A percentile compares a stretch with the other conserved stretches of the same genome.
Evolutionary conservation across 495 filamentous ascomycete species (phyloP).

Genomic region (Cercophora samala): DNA sequence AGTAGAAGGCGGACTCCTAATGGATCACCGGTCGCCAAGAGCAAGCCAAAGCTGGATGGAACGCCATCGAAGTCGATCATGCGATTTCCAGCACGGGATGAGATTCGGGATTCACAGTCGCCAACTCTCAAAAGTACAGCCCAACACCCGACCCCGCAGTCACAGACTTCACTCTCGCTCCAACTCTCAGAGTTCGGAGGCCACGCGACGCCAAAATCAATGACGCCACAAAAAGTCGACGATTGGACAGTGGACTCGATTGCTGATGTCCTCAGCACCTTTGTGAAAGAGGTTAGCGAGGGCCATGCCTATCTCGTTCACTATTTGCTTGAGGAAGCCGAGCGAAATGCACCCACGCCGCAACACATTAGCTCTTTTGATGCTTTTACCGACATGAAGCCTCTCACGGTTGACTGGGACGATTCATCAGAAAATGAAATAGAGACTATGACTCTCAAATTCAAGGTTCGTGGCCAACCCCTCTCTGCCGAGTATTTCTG

Average conservation of each 20-base stretch:
- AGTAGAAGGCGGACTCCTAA: neutral
- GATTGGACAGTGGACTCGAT: slow-evolving; percentile 39
- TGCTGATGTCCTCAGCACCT: slow-evolving; percentile 28
- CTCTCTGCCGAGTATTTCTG: slow-evolving; percentile 2
- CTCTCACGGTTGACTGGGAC: slow-evolving; percentile 16
- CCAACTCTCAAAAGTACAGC: slow-evolving; percentile 8
- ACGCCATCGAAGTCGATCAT: neutral
- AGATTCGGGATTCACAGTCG: slow-evolving; percentile 20
- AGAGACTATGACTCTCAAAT: slow-evolving; percentile 36
- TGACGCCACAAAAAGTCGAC: slow-evolving; percentile 35
- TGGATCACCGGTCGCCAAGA: neutral
- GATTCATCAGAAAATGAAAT: slow-evolving; percentile 13
- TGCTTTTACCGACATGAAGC: slow-evolving; percentile 40
- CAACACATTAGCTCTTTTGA: slow-evolving; percentile 39
- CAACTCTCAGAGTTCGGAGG: slow-evolving; percentile 6
- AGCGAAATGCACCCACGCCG: slow-evolving; percentile 34
- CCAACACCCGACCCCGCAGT: slow-evolving; percentile 3
- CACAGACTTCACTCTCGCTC: slow-evolving; percentile 13
- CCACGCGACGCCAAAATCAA: slow-evolving; percentile 31
- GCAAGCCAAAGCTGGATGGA: neutral
- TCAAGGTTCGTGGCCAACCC: slow-evolving; percentile 36
- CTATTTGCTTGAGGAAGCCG: slow-evolving; percentile 41
- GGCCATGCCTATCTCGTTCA: slow-evolving; percentile 40
- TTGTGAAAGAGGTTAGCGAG: slow-evolving; percentile 32
- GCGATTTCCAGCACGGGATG: slow-evolving; percentile 1